Evolutionary conservation across 192 early-diverging fungal species (phyloP).

Genomic region (Neocallimastix lanati): DNA sequence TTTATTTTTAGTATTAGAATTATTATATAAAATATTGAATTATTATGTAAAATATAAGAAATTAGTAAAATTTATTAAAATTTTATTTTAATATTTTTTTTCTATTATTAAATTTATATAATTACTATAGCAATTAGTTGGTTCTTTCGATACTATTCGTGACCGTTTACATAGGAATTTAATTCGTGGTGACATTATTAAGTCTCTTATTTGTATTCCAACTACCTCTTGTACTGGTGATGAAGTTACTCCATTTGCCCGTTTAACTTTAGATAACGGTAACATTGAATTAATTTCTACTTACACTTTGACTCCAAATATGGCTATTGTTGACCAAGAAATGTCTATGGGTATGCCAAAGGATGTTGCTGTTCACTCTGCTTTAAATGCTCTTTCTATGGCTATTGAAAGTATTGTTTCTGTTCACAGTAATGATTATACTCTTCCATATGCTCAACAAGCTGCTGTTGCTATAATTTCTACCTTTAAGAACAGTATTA

Average conservation of each 20-base stretch:
- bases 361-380: conserved; percentile 1
- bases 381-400: neutral
- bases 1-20: no score
- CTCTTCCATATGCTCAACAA: neutral
- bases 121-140: neutral
- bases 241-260: conserved; percentile 5
- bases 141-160: neutral
- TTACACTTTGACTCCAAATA: neutral
- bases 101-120: no score
- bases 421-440: neutral
- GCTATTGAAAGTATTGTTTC: conserved; percentile 4
- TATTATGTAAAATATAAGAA: no score
- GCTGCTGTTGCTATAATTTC: neutral
- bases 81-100: no score
- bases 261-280: conserved; percentile 2
- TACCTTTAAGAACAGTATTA: neutral
- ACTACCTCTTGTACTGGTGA: conserved; percentile 2
- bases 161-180: neutral
- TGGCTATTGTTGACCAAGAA: conserved; percentile 4
- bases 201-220: conserved; percentile 1
- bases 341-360: conserved; percentile 1
- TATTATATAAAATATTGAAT: no score
- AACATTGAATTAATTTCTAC: conserved; percentile 3
- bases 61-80: no score
- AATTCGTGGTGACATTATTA: neutral